Evolutionary conservation across 352 stramenopile genomes (phyloP).

Genomic region (Phytophthora hibernalis): DNA sequence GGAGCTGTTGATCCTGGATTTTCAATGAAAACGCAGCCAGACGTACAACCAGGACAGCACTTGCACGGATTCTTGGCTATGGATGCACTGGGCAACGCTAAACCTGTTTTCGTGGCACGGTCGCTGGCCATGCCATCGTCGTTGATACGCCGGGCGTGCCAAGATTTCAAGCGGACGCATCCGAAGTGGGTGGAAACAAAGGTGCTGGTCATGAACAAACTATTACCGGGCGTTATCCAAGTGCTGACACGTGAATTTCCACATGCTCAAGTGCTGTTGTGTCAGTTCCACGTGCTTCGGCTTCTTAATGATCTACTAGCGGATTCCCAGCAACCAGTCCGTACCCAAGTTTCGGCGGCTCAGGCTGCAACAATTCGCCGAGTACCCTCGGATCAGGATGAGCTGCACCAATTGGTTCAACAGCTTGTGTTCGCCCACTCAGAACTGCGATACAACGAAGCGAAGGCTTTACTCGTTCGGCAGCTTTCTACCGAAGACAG

Average conservation of each 20-base stretch:
- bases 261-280: slow-evolving; percentile 59
- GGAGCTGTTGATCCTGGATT: slow-evolving; percentile 64
- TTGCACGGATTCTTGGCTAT: slow-evolving; percentile 76
- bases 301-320: slow-evolving; percentile 58
- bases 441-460: slow-evolving; percentile 58
- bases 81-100: slow-evolving; percentile 71
- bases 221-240: slow-evolving; percentile 61
- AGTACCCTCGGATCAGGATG: slow-evolving; percentile 41
- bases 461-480: slow-evolving; percentile 50
- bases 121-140: slow-evolving; percentile 57
- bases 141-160: slow-evolving; percentile 66
- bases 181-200: slow-evolving; percentile 67
- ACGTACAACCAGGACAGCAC: slow-evolving; percentile 30
- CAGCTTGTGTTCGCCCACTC: slow-evolving; percentile 69
- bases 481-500: slow-evolving; percentile 44
- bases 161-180: slow-evolving; percentile 81
- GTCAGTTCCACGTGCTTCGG: slow-evolving; percentile 79
- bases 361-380: not conserved
- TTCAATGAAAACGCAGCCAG: slow-evolving; percentile 13
- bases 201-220: slow-evolving; percentile 69
- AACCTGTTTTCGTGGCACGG: slow-evolving; percentile 66
- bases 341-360: slow-evolving; percentile 20
- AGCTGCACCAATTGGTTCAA: slow-evolving; percentile 57
- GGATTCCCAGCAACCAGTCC: not conserved
- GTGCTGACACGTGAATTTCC: slow-evolving; percentile 69